A percentile compares a stretch with the other conserved stretches of the same genome.
phyloP scores from a whole-genome alignment of 495 filamentous ascomycete species.

The Penicillium nucicola region DNA sequence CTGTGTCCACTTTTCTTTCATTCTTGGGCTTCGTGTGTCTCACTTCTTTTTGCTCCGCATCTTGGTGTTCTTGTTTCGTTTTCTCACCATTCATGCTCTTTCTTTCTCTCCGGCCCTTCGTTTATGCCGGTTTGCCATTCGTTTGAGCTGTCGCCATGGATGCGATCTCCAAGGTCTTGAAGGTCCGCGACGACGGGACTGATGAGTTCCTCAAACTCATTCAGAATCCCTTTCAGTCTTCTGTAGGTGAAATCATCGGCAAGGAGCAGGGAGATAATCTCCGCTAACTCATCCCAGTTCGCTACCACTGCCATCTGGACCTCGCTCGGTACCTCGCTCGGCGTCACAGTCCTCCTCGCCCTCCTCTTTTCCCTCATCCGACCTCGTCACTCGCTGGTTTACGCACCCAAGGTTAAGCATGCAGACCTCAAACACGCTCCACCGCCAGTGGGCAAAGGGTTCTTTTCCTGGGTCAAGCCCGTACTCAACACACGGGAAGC shows the following conservation, averaged over 20 bases:
- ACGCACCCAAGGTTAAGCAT: conserved; percentile 91
- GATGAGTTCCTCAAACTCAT: conserved; percentile 47
- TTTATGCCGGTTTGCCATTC: conserved; percentile 25
- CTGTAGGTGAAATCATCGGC: conserved; percentile 25
- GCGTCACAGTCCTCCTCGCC: conserved; percentile 65
- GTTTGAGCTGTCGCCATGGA: conserved; percentile 25
- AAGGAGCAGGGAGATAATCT: background rate
- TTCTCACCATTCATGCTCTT: background rate
- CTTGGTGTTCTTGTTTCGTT: conserved; percentile 16
- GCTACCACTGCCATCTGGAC: conserved; percentile 66
- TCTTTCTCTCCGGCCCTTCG: conserved; percentile 3
- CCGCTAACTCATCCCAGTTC: conserved; percentile 41
- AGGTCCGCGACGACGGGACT: conserved; percentile 15
- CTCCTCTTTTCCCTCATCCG: conserved; percentile 83
- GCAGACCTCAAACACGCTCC: conserved; percentile 89
- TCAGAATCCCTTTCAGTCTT: conserved; percentile 44
- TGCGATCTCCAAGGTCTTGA: conserved; percentile 24
- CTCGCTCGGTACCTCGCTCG: conserved; percentile 79
- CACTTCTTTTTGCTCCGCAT: too few relatives aligned
- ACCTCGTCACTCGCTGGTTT: conserved; percentile 85
- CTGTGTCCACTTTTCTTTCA: too few relatives aligned
- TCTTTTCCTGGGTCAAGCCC: conserved; percentile 82
- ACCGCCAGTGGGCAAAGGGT: conserved; percentile 81
- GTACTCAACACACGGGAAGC: conserved; percentile 72
- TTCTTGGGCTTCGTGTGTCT: too few relatives aligned